Evolutionary conservation across 1,139 yeast genomes (phyloP).

Genomic region (Spencermartinsiella ligniputridi): DNA sequence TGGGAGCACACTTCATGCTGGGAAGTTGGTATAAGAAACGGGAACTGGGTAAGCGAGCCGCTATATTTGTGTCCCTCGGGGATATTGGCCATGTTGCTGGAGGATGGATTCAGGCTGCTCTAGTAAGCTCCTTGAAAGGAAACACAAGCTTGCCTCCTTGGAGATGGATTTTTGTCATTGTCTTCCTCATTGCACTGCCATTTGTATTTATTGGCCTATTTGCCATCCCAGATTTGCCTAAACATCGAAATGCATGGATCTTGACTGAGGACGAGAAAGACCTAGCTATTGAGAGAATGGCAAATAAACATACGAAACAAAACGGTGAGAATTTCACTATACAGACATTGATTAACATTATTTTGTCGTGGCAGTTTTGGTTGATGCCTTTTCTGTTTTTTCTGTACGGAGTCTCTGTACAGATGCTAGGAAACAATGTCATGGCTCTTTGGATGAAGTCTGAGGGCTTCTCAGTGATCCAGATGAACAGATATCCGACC

Average conservation of each 20-base stretch:
- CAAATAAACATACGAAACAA: not conserved
- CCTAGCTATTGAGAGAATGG: slow-evolving; percentile 8
- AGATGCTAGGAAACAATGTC: slow-evolving; percentile 17
- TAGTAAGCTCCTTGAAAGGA: slow-evolving; percentile 46
- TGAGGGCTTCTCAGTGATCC: slow-evolving; percentile 15
- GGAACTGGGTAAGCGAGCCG: slow-evolving; percentile 57
- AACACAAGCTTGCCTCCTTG: slow-evolving; percentile 51
- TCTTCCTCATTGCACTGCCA: slow-evolving; percentile 13
- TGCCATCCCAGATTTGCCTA: slow-evolving; percentile 15
- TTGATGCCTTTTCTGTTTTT: slow-evolving; percentile 15
- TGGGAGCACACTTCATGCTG: slow-evolving; percentile 55
- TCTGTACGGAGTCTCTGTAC: slow-evolving; percentile 17
- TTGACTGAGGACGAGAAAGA: slow-evolving; percentile 15
- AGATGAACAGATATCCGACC: slow-evolving; percentile 18
- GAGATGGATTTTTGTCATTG: slow-evolving; percentile 68
- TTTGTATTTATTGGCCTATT: slow-evolving; percentile 12
- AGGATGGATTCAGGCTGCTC: slow-evolving; percentile 46
- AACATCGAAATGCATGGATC: slow-evolving; percentile 14
- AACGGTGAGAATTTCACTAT: not conserved
- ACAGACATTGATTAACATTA: slow-evolving; percentile 1
- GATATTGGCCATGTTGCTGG: slow-evolving; percentile 36
- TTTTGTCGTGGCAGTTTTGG: slow-evolving; percentile 15
- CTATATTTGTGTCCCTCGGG: slow-evolving; percentile 39
- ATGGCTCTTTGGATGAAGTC: slow-evolving; percentile 19
- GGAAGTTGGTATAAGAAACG: slow-evolving; percentile 58